Base-by-base conservation (phyloP, 2,329 filamentous ascomycete genomes). In the Thelonectria olida region DNA sequence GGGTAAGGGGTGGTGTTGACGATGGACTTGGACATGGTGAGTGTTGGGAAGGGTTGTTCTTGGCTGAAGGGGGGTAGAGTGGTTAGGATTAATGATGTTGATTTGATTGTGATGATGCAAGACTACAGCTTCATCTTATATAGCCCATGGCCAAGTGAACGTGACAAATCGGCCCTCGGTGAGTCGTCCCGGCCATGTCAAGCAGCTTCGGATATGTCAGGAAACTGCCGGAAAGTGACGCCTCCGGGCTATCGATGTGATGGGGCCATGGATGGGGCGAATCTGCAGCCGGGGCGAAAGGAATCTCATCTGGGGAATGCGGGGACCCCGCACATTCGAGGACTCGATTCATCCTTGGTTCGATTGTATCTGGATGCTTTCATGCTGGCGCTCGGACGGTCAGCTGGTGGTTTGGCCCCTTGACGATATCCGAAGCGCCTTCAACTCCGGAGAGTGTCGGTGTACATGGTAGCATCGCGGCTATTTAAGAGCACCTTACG, bases 1-100 rank as follows among this genome's bases (percentile, higher is more conserved):
- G 75, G 75, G 48, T 76, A 77, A 3, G 72, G 67, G 28, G 67
- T 65, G 15, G 64, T 72, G 64, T 75, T 75, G 47, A 74, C 71
- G 25, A 71, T 73, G 4, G 72, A 70, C 55, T 66, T 61, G 34
- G 64, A 65, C 64, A 66, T 66, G 6, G 9, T 47, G 28, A 22
- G 12, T 12, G 13, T 38, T 20, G 19, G 15, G 9, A n/a, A 2
- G 12, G 34, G 22, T 27, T 48, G 10, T 25, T 23, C 8, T 23
- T 13, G 13, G 12, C 27, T 13, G n/a, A n/a, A n/a, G 22, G 5
- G 13, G 3, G 45, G 54, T 23, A 22, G n/a, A 38, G 36, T 23
- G 27, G 7, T 13, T 39, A 22, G 12, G 28, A 39, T 27, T 2
- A 2, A 15, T n/a, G 23, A 42, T 4, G 10, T 23, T 7, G 5